Evolutionary conservation across 768 basidiomycete species (phyloP), one percentile per base, ranked within the genome.

Genomic region (Nidula microcarpa): DNA sequence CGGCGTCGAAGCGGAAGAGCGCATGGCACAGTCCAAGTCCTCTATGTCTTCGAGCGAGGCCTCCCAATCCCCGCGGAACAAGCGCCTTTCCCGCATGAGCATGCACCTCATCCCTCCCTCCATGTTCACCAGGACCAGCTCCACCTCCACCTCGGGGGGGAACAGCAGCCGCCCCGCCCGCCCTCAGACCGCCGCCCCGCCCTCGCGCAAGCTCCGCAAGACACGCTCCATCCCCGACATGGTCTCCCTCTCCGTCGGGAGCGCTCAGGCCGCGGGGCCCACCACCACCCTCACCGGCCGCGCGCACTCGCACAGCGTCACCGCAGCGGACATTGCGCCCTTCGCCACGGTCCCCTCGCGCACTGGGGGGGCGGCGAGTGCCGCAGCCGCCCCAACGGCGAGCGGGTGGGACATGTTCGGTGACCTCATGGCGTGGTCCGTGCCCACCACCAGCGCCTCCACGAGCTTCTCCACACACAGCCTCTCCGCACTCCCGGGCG

Each of bases 271-370:
- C 57, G 11, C 58, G 55, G 65, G 70, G 1, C 59, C 63, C 3
- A 61, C 62, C 48, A 59, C 56, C 41, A 47, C 66, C 6, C 53
- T 61, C 13, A 66, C 71, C 3, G 86, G 84, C 39, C 82, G 88
- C 23, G 81, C 76, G 2, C 89, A 91, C 60, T 89, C 89, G 3
- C 85, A 89, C 57, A 90, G 87, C 65, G 88, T 91, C 14, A 91
- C 88, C 0, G 82, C 81, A 1, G 82, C 79, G 10, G 87, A 91
- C 53, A 71, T 82, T 44, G 78, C 81, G 17, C 79, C 79, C 9
- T 68, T 68, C 48, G 62, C 66, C 33, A 60, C 68, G 4, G 60
- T 67, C 33, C 57, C 67, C 23, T 53, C 43, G 8, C 65, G 65
- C n/a, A 23, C 59, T 62, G 11, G 69, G 67, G 47, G 53, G 62